phyloP scores from a whole-genome alignment of 257 asterid genomes.

The Cinchona pubescens region DNA sequence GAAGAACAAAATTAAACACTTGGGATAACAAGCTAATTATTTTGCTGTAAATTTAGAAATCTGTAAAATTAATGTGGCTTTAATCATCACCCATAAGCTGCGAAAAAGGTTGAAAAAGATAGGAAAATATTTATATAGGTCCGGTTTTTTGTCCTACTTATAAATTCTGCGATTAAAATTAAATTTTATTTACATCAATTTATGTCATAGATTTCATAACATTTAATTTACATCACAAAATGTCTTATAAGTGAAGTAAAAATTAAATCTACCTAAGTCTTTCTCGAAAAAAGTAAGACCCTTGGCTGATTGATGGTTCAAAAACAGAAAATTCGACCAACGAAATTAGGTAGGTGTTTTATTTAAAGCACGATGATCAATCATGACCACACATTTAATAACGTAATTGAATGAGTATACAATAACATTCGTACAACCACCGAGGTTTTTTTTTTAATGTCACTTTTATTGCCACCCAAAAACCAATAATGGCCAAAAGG shows the following conservation, averaged over 20 bases:
- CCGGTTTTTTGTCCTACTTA: no score
- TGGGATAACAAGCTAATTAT: no score
- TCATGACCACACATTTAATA: background rate
- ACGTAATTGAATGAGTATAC: background rate
- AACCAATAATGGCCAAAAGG: background rate
- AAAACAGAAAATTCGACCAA: background rate
- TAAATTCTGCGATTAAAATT: no score
- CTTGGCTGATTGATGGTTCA: background rate
- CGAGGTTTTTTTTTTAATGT: background rate
- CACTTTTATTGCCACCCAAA: background rate
- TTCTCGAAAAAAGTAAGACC: background rate
- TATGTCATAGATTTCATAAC: no score
- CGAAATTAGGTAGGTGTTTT: background rate
- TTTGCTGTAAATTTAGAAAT: no score
- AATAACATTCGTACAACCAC: background rate
- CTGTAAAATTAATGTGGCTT: background rate
- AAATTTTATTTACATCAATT: no score
- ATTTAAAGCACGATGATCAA: slow-evolving; percentile 2
- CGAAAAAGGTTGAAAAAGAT: background rate
- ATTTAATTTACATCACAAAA: no score
- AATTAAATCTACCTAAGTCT: no score
- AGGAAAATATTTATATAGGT: no score
- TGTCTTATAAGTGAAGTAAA: no score
- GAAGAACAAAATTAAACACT: no score
- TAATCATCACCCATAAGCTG: background rate